Base-by-base conservation (phyloP, 176 grass and related monocot genomes). In the Carex cristatella region DNA sequence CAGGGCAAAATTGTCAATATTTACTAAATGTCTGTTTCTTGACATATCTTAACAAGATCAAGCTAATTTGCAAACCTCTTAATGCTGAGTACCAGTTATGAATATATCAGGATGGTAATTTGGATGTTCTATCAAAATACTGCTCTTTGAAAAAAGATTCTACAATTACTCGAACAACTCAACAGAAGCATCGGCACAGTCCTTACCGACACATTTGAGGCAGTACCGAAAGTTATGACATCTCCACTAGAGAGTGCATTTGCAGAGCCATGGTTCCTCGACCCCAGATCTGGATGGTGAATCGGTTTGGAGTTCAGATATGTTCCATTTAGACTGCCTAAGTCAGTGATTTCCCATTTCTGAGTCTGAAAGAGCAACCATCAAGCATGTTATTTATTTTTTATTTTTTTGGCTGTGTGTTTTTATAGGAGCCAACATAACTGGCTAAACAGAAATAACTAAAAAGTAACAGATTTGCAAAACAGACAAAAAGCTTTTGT, bases 241-340 rank as follows among this genome's bases (percentile, higher is more conserved):
- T 97, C 94, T 84, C 91, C 91, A 91, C 91, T 85, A 81, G 90
- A 87, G 71, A 97, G 94, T 87, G 89, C 88, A 88, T 72, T 65
- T 68, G 90, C 88, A 13, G 81, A 63, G 83, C 91, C 88, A 86
- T 82, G 87, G 77, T 86, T 75, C 71, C 94, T 97, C 37, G 91
- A 94, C 37, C 82, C 86, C 80, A 57, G 56, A 89, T 92, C 75
- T 28, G 86, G 86, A 69, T 97, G 88, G 79, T 92, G 86, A 86
- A 97, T 75, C 3, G 65, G 66, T 35, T 72, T 83, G 66, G 90
- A 90, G 71, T 97, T 97, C 88, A 97, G 64, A 66, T 87, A 94
- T 69, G 94, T 97, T 67, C 94, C 94, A 73, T 97, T 97, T 85
- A 97, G 93, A 87, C 94, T 97, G 82, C 94, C 94, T 86, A 94